These are phyloP conservation scores for Capronia coronata DNA, from an alignment of 2,329 filamentous ascomycete genomes.

Conservation along the genomic window DNA sequence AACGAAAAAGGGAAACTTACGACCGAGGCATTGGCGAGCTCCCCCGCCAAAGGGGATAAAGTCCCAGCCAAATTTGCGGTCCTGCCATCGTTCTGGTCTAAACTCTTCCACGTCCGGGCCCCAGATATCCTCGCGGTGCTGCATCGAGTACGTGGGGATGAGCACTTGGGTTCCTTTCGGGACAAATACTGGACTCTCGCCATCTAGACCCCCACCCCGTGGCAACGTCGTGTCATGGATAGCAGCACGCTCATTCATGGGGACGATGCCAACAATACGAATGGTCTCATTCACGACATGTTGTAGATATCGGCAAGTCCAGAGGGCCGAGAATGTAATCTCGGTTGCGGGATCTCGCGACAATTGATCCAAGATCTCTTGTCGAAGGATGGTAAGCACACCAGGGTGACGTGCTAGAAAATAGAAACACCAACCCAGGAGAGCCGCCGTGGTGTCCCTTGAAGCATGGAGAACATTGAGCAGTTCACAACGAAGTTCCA, in stretches of 20 bases:
- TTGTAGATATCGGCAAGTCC: too few relatives aligned
- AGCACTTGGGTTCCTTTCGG: slow-evolving; percentile 30
- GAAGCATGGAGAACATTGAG: slow-evolving; percentile 34
- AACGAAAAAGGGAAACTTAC: too few relatives aligned
- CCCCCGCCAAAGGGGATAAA: slow-evolving; percentile 50
- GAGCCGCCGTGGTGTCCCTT: slow-evolving; percentile 33
- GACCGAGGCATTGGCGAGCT: slow-evolving; percentile 50
- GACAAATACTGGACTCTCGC: slow-evolving; percentile 30
- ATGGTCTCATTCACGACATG: too few relatives aligned
- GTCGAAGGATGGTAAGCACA: slow-evolving; percentile 3
- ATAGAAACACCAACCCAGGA: slow-evolving; percentile 32
- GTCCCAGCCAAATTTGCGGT: slow-evolving; percentile 39
- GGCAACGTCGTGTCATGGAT: slow-evolving; percentile 27
- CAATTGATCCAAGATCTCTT: slow-evolving; percentile 7
- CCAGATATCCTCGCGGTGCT: slow-evolving; percentile 34
- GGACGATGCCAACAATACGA: too few relatives aligned
- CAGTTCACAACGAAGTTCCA: slow-evolving; percentile 29
- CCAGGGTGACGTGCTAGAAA: slow-evolving; percentile 29
- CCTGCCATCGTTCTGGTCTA: slow-evolving; percentile 20
- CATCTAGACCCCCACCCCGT: slow-evolving; percentile 26
- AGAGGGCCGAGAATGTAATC: too few relatives aligned
- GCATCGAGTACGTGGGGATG: slow-evolving; percentile 34
- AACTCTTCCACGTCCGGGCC: slow-evolving; percentile 17
- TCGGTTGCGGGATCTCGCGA: background rate
- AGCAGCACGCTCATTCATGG: slow-evolving; percentile 12